Base-by-base conservation (phyloP, 129 eudicot species). In the Flaveria linearis region DNA sequence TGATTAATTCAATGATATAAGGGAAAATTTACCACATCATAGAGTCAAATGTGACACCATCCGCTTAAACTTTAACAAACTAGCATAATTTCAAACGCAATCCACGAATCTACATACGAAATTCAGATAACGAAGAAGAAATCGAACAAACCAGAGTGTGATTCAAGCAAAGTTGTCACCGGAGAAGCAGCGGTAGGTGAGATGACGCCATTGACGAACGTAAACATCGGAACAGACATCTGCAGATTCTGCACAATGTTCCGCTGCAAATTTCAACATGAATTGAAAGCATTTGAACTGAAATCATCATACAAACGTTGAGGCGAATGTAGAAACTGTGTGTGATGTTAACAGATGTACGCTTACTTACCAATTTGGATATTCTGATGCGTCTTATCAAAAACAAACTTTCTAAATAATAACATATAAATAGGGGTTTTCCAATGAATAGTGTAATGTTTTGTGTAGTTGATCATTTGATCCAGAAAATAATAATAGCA, bases 131-230 rank as follows among this genome's bases (percentile, higher is more conserved):
- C 7, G 41, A 36, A 36, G 6, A 36, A 36, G 15, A 33, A 67
- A 39, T 39, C 25, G 70, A 33, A 2, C 45, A 22, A 23, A 93
- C 98, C 97, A 73, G 97, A 80, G 73, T 85, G 82, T 13, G 92
- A 62, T 82, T 87, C 81, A 52, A 93, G 97, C 68, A 93, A 82
- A 76, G 92, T 81, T 42, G 97, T 22, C 7, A 90, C 91, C 5
- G 92, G 75, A 51, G 90, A 93, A 68, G 85, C 76, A 9, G 76
- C 53, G 68, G 85, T 33, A 2, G 86, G 82, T 23, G 78, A 82
- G 2, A 85, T 76, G 67, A 85, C 89, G 67, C 95, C 98, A 72
- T 93, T 83, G 43, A 26, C 75, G 78, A 85, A 85, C 28, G 83
- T 84, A 77, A 88, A 74, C 47, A 80, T 41, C 78, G 73, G 42